These are phyloP conservation scores for Bruguiera parviflora DNA, from an alignment of 345 rosid species.

Conservation along the genomic window DNA sequence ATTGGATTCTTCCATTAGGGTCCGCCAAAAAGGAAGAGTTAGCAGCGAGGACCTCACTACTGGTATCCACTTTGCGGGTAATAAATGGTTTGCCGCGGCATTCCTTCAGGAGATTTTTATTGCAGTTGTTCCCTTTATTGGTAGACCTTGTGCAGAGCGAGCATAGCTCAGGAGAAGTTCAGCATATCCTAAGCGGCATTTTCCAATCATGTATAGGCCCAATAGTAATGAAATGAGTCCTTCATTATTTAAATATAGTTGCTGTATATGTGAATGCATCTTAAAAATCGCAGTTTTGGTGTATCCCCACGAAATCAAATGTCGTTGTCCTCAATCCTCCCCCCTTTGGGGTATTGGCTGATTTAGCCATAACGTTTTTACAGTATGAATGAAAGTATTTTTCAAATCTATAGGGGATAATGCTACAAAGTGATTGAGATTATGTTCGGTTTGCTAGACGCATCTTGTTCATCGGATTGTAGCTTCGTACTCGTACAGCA, in stretches of 20 bases:
- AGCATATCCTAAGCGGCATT: conserved; percentile 54
- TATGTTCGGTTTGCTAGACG: too few relatives aligned
- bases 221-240: conserved; percentile 37
- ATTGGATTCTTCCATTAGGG: conserved; percentile 68
- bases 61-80: conserved; percentile 53
- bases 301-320: background rate
- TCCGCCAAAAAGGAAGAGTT: conserved; percentile 75
- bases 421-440: too few relatives aligned
- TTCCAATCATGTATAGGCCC: conserved; percentile 86
- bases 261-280: conserved; percentile 4
- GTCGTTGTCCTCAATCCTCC: too few relatives aligned
- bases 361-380: too few relatives aligned
- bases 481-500: too few relatives aligned
- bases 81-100: conserved; percentile 50
- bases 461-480: too few relatives aligned
- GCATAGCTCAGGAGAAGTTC: conserved; percentile 82
- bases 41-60: conserved; percentile 62
- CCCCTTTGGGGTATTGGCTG: too few relatives aligned
- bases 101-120: conserved; percentile 48
- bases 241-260: background rate
- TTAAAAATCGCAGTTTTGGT: conserved; percentile 30
- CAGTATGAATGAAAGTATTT: too few relatives aligned
- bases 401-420: too few relatives aligned
- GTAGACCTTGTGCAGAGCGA: conserved; percentile 76
- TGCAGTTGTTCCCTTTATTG: conserved; percentile 61